These are phyloP conservation scores for Rhodotorula babjevae DNA, from an alignment of 768 basidiomycete genomes.

Conservation along the genomic window DNA sequence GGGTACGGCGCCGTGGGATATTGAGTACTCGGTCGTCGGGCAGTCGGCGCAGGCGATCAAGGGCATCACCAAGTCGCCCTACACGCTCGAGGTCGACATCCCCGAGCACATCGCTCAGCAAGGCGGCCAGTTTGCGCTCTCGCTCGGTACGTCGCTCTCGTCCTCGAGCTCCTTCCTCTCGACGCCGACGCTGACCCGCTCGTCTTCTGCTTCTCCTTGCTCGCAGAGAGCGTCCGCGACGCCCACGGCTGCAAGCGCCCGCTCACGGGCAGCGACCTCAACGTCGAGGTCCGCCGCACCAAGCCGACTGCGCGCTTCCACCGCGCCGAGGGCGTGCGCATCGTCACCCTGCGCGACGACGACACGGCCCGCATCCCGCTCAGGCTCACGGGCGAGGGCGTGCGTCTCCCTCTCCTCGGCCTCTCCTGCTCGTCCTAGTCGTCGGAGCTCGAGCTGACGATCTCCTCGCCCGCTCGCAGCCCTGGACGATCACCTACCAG, in stretches of 20 bases:
- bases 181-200: not conserved
- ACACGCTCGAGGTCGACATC: conserved; percentile 38
- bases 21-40: conserved; percentile 76
- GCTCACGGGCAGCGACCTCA: conserved; percentile 68
- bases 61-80: conserved; percentile 28
- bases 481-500: conserved; percentile 74
- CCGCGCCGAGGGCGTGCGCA: conserved; percentile 52
- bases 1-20: conserved; percentile 86
- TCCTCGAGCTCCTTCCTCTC: not conserved
- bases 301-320: conserved; percentile 81
- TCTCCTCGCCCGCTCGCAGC: conserved; percentile 52
- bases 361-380: conserved; percentile 70
- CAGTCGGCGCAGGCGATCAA: conserved; percentile 49
- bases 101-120: conserved; percentile 32
- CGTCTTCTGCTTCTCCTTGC: too few relatives aligned
- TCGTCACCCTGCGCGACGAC: conserved; percentile 65
- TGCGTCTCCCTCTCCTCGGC: conserved; percentile 49
- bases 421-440: too few relatives aligned
- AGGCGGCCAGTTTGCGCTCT: conserved; percentile 41
- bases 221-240: conserved; percentile 70
- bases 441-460: not conserved
- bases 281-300: conserved; percentile 75
- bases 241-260: conserved; percentile 76
- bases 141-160: conserved; percentile 15
- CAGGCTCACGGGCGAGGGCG: conserved; percentile 83